These are phyloP conservation scores for Globisporangium cylindrosporum DNA, from an alignment of 352 stramenopile species.

Conservation along the genomic window DNA sequence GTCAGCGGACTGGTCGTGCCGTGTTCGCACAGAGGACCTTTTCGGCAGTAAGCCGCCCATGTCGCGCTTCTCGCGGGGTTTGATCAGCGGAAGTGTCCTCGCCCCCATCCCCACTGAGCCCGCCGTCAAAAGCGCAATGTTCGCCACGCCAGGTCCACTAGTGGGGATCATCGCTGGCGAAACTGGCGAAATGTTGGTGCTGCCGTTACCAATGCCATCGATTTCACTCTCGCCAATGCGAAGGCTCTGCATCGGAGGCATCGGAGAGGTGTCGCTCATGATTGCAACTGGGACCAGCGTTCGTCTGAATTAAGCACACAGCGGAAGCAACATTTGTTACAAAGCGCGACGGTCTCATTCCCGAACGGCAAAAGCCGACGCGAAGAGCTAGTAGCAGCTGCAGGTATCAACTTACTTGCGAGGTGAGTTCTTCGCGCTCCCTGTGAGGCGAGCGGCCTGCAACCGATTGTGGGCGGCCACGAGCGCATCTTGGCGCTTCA, in stretches of 20 bases:
- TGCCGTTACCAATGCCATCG: neutral
- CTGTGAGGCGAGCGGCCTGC: slow-evolving; percentile 11
- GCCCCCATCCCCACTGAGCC: slow-evolving; percentile 31
- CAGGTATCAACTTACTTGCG: slow-evolving; percentile 9
- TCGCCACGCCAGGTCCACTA: neutral
- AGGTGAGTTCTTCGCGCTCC: slow-evolving; percentile 13
- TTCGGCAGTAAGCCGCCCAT: slow-evolving; percentile 75
- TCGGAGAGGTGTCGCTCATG: slow-evolving; percentile 11
- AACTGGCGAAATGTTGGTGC: neutral
- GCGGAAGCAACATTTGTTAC: neutral
- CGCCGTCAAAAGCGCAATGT: slow-evolving; percentile 10
- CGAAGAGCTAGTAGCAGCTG: neutral
- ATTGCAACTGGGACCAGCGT: slow-evolving; percentile 12
- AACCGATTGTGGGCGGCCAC: slow-evolving; percentile 8
- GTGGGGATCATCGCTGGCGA: neutral
- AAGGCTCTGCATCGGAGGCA: slow-evolving; percentile 12
- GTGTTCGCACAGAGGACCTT: slow-evolving; percentile 55
- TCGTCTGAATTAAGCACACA: slow-evolving; percentile 6
- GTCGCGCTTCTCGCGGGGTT: slow-evolving; percentile 44
- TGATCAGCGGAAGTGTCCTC: slow-evolving; percentile 46
- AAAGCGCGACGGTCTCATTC: neutral
- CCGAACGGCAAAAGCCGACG: neutral
- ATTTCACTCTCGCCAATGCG: slow-evolving; percentile 6
- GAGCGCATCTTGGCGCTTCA: slow-evolving; percentile 34
- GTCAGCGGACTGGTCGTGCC: slow-evolving; percentile 62